Evolutionary conservation across 2,329 filamentous ascomycete species (phyloP), one percentile per base, ranked within the genome.

Genomic region (Pyrenochaeta sp.): DNA sequence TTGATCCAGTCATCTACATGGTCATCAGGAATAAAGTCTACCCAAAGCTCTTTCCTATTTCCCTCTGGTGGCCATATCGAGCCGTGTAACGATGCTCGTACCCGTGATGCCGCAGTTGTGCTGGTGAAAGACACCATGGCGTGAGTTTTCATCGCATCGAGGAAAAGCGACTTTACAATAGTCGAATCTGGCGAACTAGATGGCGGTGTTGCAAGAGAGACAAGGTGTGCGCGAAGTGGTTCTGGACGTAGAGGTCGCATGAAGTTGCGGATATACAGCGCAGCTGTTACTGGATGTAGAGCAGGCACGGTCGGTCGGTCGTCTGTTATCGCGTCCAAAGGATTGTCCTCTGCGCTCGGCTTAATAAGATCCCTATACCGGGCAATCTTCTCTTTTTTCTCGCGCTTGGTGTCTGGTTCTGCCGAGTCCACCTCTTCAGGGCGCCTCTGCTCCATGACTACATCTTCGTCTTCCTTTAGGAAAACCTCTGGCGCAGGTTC

Each of bases 141-240:
- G 73, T 99, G 95, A 0, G 93, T 96, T 60, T 90, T 89, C 67
- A 98, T 90, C 29, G 83, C 82, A 72, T 98, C 94, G 33, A 98
- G 82, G 71, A 91, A 92, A 68, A 96, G 92, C 21, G 85, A 79
- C 17, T 83, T 76, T 33, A 97, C 80, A 11, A 85, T 77, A 31
- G 84, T 80, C 5, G 83, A 73, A 44, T 87, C 80, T 4, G 70
- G 67, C 1, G 81, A 75, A 2, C 81, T 74, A 17, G 78, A 73
- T 1, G 84, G 79, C 0, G 87, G 81, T 2, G 87, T 82, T 1
- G 91, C 91, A 35, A 97, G 83, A 6, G 83, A 78, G 37, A 85
- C 72, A 4, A 98, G 81, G 68, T 97, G 87, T 1, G 84, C 81
- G 64, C 85, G 86, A 1, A 98, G 83, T 15, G 82, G 80, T 21